Base-by-base conservation (phyloP, 345 rosid genomes). In the Brassica juncea region DNA sequence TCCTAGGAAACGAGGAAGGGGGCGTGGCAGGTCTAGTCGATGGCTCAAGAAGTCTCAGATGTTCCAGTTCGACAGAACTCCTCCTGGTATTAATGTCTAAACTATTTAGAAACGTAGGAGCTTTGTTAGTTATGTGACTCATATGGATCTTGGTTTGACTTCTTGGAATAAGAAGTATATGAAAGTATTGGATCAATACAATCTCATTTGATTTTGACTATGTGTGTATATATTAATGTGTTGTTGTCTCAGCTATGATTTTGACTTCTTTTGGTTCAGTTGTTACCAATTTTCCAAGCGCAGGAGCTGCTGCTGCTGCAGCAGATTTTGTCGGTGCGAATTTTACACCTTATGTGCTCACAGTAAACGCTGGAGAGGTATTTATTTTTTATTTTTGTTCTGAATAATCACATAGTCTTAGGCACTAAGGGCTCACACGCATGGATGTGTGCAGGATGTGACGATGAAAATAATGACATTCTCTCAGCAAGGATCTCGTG, bases 331-430 rank as follows among this genome's bases (percentile, higher is more conserved):
- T 87, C 14, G 98, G 98, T 19, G 90, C 90, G 15, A 90, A 93
- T 86, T 95, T 95, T 86, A 95, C 90, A 0, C 98, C 99, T 64
- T 95, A 95, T 82, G 87, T 95, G 35, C 77, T 95, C 78, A 87
- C 87, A 4, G 94, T 95, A 47, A 89, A 89, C 81, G 80, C 98
- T 60, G 98, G 99, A 62, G 99, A 95, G 98, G 99, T 93, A 89
- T 69, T 4, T 12, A 9, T 23, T 68, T 49, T 72, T 58, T 42
- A 9, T 10, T 34, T 5, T 34, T 34, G 52, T 52, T 52, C 25
- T 0, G 32, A 47, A 4, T 47, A 47, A 1, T 4, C 16, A 47
- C 16, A 11, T 44, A 47, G 16, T 47, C 6, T 47, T 47, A 47
- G 6, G 15, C 54, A 47, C 6, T 47, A 5, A 5, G 54, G 5